A percentile compares a stretch with the other conserved stretches of the same genome.
Conservation (phyloP, 2,329 filamentous ascomycete genomes). For the Aspergillus quadrilineatus region DNA sequence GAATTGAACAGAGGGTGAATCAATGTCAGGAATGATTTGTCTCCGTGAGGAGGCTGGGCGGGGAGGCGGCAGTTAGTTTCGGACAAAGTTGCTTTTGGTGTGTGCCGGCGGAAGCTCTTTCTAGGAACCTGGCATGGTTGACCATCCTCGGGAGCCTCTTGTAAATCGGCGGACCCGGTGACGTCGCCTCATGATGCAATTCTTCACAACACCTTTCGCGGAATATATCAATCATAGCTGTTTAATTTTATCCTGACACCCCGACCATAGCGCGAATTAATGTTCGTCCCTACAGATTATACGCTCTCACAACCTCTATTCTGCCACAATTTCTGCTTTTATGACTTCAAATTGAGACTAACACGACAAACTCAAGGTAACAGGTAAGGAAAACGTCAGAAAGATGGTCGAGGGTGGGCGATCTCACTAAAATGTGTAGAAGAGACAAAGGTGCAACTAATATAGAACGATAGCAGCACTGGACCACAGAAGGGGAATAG, state of each 20-base stretch:
- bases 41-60: constrained; percentile 21
- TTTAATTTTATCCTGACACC: neutral
- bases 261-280: neutral
- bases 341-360: constrained; percentile 26
- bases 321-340: constrained; percentile 11
- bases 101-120: constrained; percentile 5
- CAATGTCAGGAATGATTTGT: neutral
- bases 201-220: neutral
- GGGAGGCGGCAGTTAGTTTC: constrained; percentile 14
- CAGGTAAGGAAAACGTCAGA: constrained; percentile 21
- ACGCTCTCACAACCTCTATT: neutral
- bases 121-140: neutral
- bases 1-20: constrained; percentile 18
- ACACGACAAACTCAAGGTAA: constrained; percentile 18
- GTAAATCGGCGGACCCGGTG: constrained; percentile 5
- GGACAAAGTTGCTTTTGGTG: constrained; percentile 10
- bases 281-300: neutral
- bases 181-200: constrained; percentile 10
- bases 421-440: constrained; percentile 28
- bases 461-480: constrained; percentile 22
- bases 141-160: constrained; percentile 3
- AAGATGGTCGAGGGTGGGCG: constrained; percentile 26
- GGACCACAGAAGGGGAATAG: constrained; percentile 27
- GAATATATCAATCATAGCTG: neutral
- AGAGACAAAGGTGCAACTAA: constrained; percentile 23